A percentile compares a stretch with the other conserved stretches of the same genome.
These are phyloP conservation scores for Cicer yamashitae DNA, from an alignment of 306 rosid species.

Conservation along the genomic window DNA sequence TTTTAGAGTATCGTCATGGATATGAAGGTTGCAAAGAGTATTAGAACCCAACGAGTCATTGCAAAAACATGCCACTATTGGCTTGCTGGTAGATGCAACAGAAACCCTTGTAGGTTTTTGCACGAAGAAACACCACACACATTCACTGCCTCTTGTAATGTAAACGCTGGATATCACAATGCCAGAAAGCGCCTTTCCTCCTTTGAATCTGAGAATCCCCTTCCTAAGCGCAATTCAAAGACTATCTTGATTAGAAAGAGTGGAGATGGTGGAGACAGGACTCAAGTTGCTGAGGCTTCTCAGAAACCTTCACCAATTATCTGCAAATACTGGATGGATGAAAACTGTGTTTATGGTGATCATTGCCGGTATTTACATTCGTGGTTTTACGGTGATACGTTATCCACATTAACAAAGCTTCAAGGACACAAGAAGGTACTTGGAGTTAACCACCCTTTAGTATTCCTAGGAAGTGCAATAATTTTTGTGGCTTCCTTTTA, in stretches of 20 bases:
- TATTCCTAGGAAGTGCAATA: not conserved
- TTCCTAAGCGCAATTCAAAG: not conserved
- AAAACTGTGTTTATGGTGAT: slow-evolving; percentile 49
- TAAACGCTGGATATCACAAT: not conserved
- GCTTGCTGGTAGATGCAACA: slow-evolving; percentile 42
- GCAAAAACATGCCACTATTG: slow-evolving; percentile 35
- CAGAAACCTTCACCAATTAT: slow-evolving; percentile 21
- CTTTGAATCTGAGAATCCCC: not conserved
- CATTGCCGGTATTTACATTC: slow-evolving; percentile 50
- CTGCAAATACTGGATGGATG: slow-evolving; percentile 49
- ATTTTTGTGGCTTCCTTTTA: not conserved
- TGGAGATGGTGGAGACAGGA: not conserved
- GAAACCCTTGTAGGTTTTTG: slow-evolving; percentile 43
- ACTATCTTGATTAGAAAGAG: not conserved
- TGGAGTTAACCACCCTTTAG: not conserved
- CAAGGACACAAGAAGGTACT: slow-evolving; percentile 59
- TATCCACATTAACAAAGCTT: slow-evolving; percentile 49
- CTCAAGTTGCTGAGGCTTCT: not conserved
- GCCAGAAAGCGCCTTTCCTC: not conserved
- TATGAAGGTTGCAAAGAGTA: not conserved
- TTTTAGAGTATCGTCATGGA: slow-evolving; percentile 15
- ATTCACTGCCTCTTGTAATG: not conserved
- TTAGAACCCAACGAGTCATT: slow-evolving; percentile 2
- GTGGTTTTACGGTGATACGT: slow-evolving; percentile 48
- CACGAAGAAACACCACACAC: slow-evolving; percentile 10